A percentile compares a stretch with the other conserved stretches of the same genome.
phyloP scores from a whole-genome alignment of 345 rosid species.

The Hibiscus trionum region DNA sequence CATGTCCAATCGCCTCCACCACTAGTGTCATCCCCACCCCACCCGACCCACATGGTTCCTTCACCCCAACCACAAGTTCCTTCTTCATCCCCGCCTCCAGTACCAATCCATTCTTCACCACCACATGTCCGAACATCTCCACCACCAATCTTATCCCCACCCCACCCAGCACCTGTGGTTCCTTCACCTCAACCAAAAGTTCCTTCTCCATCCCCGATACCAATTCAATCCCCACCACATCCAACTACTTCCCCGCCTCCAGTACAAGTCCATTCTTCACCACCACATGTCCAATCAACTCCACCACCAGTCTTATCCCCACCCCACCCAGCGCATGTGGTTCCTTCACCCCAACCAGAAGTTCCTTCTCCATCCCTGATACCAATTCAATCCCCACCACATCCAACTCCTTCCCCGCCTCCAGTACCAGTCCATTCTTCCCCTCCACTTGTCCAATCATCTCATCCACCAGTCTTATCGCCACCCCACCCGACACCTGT shows the following conservation, averaged over 20 bases:
- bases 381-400: background rate
- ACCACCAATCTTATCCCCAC: background rate
- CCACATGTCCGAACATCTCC: background rate
- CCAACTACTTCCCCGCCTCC: slow-evolving; percentile 12
- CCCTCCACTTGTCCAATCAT: background rate
- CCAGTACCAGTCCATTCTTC: background rate
- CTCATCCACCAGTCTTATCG: background rate
- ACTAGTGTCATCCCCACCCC: slow-evolving; percentile 18
- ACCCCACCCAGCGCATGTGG: background rate
- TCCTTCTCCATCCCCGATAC: background rate
- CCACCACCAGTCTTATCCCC: background rate
- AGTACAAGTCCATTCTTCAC: slow-evolving; percentile 6
- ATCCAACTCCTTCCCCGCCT: slow-evolving; percentile 9
- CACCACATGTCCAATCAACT: slow-evolving; percentile 2
- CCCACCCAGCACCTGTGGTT: background rate
- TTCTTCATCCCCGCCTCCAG: background rate
- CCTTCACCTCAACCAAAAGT: background rate
- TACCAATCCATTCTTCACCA: background rate
- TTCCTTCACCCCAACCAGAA: background rate
- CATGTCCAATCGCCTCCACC: background rate
- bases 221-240: background rate
- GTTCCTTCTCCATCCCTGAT: background rate
- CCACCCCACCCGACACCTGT: background rate
- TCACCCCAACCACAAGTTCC: background rate
- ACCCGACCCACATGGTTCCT: background rate